phyloP scores from a whole-genome alignment of 352 stramenopile species.

The Globisporangium paroecandrum region DNA sequence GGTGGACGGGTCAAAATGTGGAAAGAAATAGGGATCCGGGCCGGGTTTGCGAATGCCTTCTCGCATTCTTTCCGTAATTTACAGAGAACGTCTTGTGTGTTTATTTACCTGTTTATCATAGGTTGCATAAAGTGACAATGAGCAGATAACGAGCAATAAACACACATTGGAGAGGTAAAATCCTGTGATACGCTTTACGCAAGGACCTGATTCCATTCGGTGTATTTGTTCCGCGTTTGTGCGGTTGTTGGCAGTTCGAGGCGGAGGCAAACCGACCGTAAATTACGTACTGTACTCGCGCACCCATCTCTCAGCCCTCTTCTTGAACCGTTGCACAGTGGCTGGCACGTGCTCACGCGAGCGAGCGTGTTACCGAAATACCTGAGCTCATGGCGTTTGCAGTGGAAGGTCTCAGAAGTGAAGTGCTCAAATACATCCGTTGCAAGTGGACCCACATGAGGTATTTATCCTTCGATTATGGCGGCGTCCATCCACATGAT shows the following conservation, averaged over 20 bases:
- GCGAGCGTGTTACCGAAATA: neutral
- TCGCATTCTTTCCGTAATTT: slow-evolving; percentile 2
- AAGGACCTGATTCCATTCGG: neutral
- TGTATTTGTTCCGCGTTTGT: neutral
- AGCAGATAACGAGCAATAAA: too few relatives aligned
- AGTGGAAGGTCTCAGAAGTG: neutral
- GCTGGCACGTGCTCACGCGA: neutral
- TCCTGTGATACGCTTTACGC: neutral
- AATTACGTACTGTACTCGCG: neutral
- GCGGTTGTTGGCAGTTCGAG: neutral
- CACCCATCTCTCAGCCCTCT: neutral
- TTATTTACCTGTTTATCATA: neutral
- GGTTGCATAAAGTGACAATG: too few relatives aligned
- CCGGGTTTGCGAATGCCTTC: neutral
- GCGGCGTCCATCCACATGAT: neutral
- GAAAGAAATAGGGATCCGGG: slow-evolving; percentile 3
- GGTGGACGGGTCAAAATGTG: neutral
- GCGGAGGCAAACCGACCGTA: neutral
- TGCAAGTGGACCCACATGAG: neutral
- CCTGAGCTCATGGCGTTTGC: neutral
- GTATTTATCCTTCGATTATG: neutral
- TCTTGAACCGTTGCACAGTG: neutral
- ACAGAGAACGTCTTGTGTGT: neutral
- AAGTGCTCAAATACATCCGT: neutral
- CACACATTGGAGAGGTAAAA: neutral